Evolutionary conservation across 2,329 filamentous ascomycete genomes (phyloP).

Genomic region (Fusarium acutatum): DNA sequence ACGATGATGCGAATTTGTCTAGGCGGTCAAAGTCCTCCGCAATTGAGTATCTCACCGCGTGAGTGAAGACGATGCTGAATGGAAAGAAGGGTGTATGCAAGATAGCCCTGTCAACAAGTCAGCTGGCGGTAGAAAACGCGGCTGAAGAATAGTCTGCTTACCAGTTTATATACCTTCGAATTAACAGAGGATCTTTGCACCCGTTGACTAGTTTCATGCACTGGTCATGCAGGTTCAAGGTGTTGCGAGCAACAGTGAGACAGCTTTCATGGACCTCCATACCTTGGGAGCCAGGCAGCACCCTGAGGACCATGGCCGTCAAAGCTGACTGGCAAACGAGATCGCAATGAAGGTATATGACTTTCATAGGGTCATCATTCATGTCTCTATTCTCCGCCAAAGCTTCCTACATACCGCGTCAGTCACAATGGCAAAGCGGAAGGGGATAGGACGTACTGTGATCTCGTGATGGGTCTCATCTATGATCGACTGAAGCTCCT

Average conservation of each 20-base stretch:
- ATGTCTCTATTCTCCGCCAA: not conserved
- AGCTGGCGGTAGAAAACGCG: not conserved
- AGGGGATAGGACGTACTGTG: not conserved
- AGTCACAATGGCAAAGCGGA: not conserved
- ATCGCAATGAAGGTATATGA: conserved; percentile 45
- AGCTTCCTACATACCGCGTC: conserved; percentile 1
- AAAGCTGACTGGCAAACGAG: conserved; percentile 48
- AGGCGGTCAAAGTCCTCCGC: conserved; percentile 27
- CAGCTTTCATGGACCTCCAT: conserved; percentile 36
- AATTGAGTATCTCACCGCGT: conserved; percentile 36
- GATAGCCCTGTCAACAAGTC: conserved; percentile 43
- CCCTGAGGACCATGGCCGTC: conserved; percentile 46
- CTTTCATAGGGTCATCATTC: conserved; percentile 36
- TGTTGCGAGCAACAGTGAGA: conserved; percentile 44
- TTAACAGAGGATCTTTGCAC: conserved; percentile 41
- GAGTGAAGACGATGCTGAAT: conserved; percentile 49
- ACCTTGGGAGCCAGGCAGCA: conserved; percentile 9
- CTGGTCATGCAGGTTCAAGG: conserved; percentile 46
- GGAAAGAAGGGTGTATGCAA: conserved; percentile 49
- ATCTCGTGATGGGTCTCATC: conserved; percentile 14
- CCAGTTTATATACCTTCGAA: conserved; percentile 50
- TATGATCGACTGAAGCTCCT: conserved; percentile 15
- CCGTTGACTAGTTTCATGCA: conserved; percentile 41
- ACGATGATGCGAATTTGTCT: conserved; percentile 45
- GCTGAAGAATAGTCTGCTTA: conserved; percentile 5